Evolutionary conservation across 1,139 yeast species (phyloP).

Genomic region (Neolecta irregularis): DNA sequence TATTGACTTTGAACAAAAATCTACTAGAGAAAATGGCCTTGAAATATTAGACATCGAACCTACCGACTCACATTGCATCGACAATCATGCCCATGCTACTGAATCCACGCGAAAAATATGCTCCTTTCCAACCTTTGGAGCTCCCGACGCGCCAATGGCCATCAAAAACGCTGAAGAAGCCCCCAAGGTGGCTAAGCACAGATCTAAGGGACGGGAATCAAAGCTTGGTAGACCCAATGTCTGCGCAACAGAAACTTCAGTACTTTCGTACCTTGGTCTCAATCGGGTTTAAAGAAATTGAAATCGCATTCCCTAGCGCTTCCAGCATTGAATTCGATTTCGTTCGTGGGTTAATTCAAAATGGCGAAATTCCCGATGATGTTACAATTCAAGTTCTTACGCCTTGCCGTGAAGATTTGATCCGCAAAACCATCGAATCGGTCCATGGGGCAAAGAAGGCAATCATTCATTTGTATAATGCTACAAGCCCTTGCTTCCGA

Average conservation of each 20-base stretch:
- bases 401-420: conserved; percentile 82
- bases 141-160: conserved; percentile 86
- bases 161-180: conserved; percentile 47
- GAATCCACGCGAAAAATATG: conserved; percentile 70
- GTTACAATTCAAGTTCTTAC: conserved; percentile 83
- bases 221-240: conserved; percentile 81
- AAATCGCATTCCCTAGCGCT: conserved; percentile 92
- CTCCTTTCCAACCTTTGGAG: conserved; percentile 47
- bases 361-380: conserved; percentile 48
- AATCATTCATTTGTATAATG: conserved; percentile 78
- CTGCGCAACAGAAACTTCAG: conserved; percentile 71
- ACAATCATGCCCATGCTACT: conserved; percentile 33
- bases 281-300: conserved; percentile 89
- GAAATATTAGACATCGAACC: no score
- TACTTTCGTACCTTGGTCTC: conserved; percentile 78
- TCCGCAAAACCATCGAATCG: conserved; percentile 76
- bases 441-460: conserved; percentile 82
- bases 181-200: conserved; percentile 94
- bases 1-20: no score
- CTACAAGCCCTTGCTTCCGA: conserved; percentile 81
- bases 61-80: not conserved
- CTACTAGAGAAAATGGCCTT: no score
- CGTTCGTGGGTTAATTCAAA: conserved; percentile 81
- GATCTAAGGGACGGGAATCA: conserved; percentile 96
- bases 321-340: conserved; percentile 93